Evolutionary conservation across 345 rosid species (phyloP).

Genomic region (Abelmoschus esculentus): DNA sequence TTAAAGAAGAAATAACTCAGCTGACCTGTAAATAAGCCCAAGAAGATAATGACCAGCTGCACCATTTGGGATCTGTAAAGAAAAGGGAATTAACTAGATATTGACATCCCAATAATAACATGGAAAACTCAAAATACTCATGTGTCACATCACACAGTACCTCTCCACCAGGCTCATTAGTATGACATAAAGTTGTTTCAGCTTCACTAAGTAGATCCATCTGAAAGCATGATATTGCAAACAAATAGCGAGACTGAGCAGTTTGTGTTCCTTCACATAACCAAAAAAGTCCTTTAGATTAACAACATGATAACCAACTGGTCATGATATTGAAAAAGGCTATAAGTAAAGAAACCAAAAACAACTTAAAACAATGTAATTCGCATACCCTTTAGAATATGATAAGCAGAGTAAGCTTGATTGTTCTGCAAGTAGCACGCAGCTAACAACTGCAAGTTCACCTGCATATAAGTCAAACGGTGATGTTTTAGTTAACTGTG

Average conservation of each 20-base stretch:
- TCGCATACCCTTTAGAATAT: constrained; percentile 65
- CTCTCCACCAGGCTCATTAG: constrained; percentile 79
- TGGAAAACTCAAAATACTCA: neutral
- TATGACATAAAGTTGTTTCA: constrained; percentile 74
- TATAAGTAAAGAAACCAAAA: neutral
- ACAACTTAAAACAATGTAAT: constrained; percentile 1
- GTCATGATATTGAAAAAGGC: neutral
- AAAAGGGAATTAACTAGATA: constrained; percentile 13
- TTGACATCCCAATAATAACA: neutral
- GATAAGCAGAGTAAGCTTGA: constrained; percentile 87
- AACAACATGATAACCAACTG: constrained; percentile 6
- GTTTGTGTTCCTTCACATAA: constrained; percentile 66
- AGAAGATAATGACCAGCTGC: constrained; percentile 98
- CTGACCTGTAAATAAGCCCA: constrained; percentile 89
- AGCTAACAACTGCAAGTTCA: constrained; percentile 77
- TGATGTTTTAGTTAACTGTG: neutral
- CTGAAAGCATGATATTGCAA: constrained; percentile 90
- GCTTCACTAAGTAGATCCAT: constrained; percentile 97
- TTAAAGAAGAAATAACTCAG: constrained; percentile 7
- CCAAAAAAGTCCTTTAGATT: constrained; percentile 12
- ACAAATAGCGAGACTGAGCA: constrained; percentile 97
- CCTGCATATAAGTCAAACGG: constrained; percentile 31
- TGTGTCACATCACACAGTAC: constrained; percentile 24
- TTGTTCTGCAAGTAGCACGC: constrained; percentile 81
- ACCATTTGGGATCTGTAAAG: constrained; percentile 78